These are phyloP conservation scores for Rhodotorula sp. DNA, from an alignment of 1,284 basidiomycete species.

Conservation along the genomic window DNA sequence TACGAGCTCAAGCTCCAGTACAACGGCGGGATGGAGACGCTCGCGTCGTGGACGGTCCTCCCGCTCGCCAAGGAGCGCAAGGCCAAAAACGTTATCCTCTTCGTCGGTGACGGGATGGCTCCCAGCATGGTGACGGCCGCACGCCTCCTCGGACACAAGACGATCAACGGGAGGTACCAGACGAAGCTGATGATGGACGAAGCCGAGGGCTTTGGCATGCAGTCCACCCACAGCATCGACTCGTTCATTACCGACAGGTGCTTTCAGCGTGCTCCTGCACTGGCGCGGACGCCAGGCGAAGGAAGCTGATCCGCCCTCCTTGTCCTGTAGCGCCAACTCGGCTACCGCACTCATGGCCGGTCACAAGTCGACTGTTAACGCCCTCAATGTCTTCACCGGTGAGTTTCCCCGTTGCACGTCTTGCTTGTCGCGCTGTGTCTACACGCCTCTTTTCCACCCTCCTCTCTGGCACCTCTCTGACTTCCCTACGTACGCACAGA, in stretches of 20 bases:
- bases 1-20: conserved; percentile 44
- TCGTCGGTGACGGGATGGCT: conserved; percentile 45
- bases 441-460: too few relatives aligned
- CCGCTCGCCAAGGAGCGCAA: conserved; percentile 46
- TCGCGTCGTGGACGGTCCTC: conserved; percentile 52
- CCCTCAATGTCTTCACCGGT: conserved; percentile 9
- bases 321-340: conserved; percentile 54
- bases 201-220: conserved; percentile 41
- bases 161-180: conserved; percentile 55
- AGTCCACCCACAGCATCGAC: conserved; percentile 47
- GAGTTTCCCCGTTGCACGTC: neutral
- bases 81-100: conserved; percentile 52
- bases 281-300: too few relatives aligned
- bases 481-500: too few relatives aligned
- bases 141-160: conserved; percentile 55
- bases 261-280: too few relatives aligned
- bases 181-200: conserved; percentile 50
- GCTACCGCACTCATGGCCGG: conserved; percentile 54
- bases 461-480: too few relatives aligned
- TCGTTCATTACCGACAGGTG: conserved; percentile 45
- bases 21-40: conserved; percentile 44
- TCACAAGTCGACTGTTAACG: conserved; percentile 54
- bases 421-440: too few relatives aligned
- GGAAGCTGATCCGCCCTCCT: neutral
- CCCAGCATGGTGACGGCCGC: conserved; percentile 48